Conservation (phyloP, 1,284 basidiomycete genomes). For the Xerocomus cyaneibrunnescens region DNA sequence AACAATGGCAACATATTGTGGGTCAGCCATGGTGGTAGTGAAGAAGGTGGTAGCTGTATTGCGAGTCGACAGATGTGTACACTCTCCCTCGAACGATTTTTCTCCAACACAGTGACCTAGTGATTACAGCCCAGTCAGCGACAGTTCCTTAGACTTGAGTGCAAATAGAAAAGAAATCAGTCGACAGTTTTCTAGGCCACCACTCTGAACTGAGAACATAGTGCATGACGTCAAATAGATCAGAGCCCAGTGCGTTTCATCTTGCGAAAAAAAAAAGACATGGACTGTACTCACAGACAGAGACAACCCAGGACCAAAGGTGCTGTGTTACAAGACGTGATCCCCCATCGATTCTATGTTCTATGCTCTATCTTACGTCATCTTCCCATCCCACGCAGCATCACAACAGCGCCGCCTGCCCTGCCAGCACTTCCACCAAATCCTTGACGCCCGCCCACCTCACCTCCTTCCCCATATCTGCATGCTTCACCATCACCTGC, state of each 20-base stretch:
- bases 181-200: conserved; percentile 91
- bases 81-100: background rate
- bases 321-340: too few species aligned
- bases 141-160: background rate
- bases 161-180: conserved; percentile 49
- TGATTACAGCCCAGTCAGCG: conserved; percentile 9
- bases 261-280: conserved; percentile 26
- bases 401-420: conserved; percentile 51
- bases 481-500: conserved; percentile 78
- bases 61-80: background rate
- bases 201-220: conserved; percentile 56
- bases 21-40: conserved; percentile 16
- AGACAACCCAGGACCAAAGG: too few species aligned
- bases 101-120: conserved; percentile 7
- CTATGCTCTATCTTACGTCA: too few species aligned
- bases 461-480: conserved; percentile 82
- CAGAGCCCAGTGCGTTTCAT: conserved; percentile 94
- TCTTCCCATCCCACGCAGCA: background rate
- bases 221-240: conserved; percentile 68
- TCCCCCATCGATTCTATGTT: too few species aligned
- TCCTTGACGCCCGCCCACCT: conserved; percentile 82
- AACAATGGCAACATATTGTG: conserved; percentile 35
- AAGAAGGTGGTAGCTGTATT: background rate
- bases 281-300: background rate
- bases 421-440: conserved; percentile 72